Evolutionary conservation across 1,139 yeast species (phyloP).

Genomic region (Nakaseomyces nivariensis): DNA sequence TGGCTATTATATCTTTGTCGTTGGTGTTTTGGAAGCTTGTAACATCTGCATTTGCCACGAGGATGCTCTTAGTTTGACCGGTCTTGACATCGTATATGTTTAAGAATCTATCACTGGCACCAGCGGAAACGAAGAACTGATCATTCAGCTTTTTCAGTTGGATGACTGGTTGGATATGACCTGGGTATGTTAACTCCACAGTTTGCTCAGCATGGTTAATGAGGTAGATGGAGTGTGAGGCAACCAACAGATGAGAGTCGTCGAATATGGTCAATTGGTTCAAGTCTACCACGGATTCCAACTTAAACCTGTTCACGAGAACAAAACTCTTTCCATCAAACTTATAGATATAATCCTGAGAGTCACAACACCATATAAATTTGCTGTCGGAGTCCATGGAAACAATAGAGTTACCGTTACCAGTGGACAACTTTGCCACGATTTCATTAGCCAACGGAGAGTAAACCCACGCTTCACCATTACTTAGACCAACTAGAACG

Average conservation of each 20-base stretch:
- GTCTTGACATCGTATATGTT: conserved; percentile 45
- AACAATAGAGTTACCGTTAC: conserved; percentile 43
- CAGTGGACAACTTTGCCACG: conserved; percentile 40
- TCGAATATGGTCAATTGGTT: conserved; percentile 17
- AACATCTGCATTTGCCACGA: conserved; percentile 60
- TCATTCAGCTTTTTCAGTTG: conserved; percentile 34
- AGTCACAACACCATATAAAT: conserved; percentile 56
- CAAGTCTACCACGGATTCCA: conserved; percentile 28
- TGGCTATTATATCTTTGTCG: conserved; percentile 40
- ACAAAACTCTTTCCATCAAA: conserved; percentile 47
- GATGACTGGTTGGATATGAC: conserved; percentile 59
- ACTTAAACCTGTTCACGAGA: conserved; percentile 35
- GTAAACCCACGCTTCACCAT: conserved; percentile 56
- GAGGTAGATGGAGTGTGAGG: conserved; percentile 52
- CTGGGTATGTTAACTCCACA: conserved; percentile 48
- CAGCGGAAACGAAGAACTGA: conserved; percentile 53
- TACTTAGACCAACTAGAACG: conserved; percentile 56
- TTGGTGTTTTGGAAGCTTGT: conserved; percentile 35
- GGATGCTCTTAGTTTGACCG: conserved; percentile 37
- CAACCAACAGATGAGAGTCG: conserved; percentile 37
- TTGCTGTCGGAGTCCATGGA: conserved; percentile 39
- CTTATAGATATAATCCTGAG: conserved; percentile 50
- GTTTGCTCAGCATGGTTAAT: conserved; percentile 34
- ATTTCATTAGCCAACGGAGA: conserved; percentile 58
- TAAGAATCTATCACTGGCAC: conserved; percentile 68